Evolutionary conservation across 192 early-diverging fungal species (phyloP), one percentile per base, ranked within the genome.

Genomic region (Coemansia sp.): DNA sequence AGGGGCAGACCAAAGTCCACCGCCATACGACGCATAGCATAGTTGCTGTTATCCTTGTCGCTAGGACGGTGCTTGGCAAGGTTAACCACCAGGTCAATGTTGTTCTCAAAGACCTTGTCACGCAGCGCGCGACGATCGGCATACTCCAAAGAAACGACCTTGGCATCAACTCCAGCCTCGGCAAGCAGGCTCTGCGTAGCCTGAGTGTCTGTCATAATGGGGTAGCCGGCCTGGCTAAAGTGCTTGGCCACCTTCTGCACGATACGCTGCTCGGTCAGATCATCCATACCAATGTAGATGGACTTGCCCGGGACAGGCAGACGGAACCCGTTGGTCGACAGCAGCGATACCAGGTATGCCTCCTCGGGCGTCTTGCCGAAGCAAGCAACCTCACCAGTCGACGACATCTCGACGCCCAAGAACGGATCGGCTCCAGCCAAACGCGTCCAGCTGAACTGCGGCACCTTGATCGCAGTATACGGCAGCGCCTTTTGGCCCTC

Each of bases 351-450:
- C 29, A 93, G 75, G 77, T 87, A 95, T 4, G 94, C 92, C 58
- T 95, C 90, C 36, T 87, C 79, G 42, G 94, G 87, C 50, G 95
- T 86, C 24, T 78, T 77, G 19, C 96, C 96, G 59, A 98, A 98
- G 77, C 93, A 95, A 0, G 95, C 95, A 13, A 98, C 93, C 79
- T 98, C 95, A 46, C 95, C 95, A 3, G 95, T 98, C 11, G 90
- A 93, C 18, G 93, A 87, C 96, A 98, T 98, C 75, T 98, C 96
- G 44, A 98, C 96, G 47, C 93, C 93, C 28, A 98, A 79, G 78
- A 94, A 85, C 30, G 95, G 94, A 58, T 98, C 96, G 15, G 96
- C 96, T 33, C 96, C 94, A 3, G 81, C 85, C 26, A 98, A 77
- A 30, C 96, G 91, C 35, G 92, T 97, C 89, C 91, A 98, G 33